These are phyloP conservation scores for Emmonsiellopsis sp. DNA, from an alignment of 2,329 filamentous ascomycete genomes.

Conservation along the genomic window DNA sequence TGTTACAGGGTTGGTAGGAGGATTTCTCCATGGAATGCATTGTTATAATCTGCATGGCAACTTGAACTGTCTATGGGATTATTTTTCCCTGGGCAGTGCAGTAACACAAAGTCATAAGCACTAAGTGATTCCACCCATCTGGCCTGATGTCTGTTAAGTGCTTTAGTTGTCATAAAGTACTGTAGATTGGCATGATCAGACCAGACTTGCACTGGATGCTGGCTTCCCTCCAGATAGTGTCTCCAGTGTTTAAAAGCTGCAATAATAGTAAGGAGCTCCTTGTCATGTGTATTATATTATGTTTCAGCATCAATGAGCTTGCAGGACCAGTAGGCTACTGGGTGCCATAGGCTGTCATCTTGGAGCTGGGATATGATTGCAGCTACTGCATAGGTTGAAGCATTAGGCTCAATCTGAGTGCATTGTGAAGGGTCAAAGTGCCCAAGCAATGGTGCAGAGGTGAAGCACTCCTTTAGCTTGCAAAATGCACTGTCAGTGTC, in stretches of 20 bases:
- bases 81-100: neutral
- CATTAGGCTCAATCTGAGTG: constrained; percentile 17
- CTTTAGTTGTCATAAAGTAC: no score
- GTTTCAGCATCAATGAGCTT: constrained; percentile 14
- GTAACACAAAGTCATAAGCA: no score
- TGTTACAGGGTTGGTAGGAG: neutral
- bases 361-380: constrained; percentile 14
- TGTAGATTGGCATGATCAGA: no score
- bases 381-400: constrained; percentile 12
- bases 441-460: constrained; percentile 11
- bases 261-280: constrained; percentile 23
- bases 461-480: constrained; percentile 12
- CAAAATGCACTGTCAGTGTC: constrained; percentile 10
- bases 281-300: constrained; percentile 23
- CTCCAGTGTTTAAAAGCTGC: constrained; percentile 17
- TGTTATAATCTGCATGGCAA: neutral
- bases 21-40: neutral
- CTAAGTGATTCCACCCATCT: no score
- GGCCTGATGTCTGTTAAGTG: no score
- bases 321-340: constrained; percentile 20
- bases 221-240: constrained; percentile 11
- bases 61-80: neutral
- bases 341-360: constrained; percentile 7
- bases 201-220: constrained; percentile 13
- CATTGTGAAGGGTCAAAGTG: constrained; percentile 13